Percentiles rank a stretch among this genome's conserved stretches.
These are phyloP conservation scores for maize (Zea mays) DNA, from an alignment of 176 grass and related monocot genomes.

Conservation along the genomic window DNA sequence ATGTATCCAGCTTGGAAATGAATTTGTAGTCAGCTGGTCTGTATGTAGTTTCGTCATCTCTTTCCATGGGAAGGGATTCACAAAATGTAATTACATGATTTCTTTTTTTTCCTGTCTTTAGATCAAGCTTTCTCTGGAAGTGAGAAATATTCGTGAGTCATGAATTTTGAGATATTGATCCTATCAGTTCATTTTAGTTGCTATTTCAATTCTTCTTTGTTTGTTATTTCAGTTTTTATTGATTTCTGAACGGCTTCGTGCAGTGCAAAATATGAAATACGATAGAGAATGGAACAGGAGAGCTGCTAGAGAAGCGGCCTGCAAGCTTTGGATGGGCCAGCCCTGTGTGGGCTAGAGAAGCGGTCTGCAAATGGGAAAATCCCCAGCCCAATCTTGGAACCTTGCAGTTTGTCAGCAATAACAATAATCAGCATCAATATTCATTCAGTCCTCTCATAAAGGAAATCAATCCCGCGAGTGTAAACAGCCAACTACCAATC, in stretches of 20 bases:
- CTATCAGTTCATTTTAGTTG: background rate
- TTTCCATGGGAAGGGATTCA: background rate
- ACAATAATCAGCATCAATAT: too few relatives aligned
- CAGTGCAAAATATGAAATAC: too few relatives aligned
- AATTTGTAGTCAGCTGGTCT: slow-evolving; percentile 18
- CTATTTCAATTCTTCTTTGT: background rate
- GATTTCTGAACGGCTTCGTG: background rate
- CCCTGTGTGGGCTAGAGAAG: background rate
- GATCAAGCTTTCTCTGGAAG: background rate
- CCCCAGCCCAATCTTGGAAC: background rate
- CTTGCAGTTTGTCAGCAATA: background rate
- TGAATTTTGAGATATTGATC: background rate
- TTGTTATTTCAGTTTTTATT: background rate
- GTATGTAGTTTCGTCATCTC: background rate
- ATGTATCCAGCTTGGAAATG: background rate
- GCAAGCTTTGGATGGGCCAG: background rate
- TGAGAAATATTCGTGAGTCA: background rate
- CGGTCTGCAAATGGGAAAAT: background rate
- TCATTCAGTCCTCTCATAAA: background rate
- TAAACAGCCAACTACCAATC: slow-evolving; percentile 21
- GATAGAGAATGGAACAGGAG: too few relatives aligned
- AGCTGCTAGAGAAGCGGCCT: background rate
- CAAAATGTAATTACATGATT: background rate
- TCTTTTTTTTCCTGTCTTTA: background rate
- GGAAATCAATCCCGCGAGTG: background rate